Base-by-base conservation (phyloP, 1,284 basidiomycete species). In the Irpex sp. region DNA sequence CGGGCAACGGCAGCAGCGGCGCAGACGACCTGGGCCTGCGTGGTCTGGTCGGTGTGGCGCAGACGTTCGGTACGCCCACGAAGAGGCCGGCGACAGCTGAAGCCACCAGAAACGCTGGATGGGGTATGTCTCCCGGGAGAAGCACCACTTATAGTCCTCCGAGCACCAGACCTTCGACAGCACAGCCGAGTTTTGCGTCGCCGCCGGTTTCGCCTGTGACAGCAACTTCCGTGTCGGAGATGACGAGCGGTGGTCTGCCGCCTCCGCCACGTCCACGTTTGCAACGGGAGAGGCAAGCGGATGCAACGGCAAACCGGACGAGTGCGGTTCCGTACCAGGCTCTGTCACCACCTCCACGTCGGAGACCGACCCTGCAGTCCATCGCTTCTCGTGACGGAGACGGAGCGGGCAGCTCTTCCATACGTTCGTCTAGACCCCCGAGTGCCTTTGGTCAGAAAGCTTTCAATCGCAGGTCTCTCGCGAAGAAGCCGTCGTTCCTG, bases 401-500 rank as follows among this genome's bases (percentile, higher is more conserved):
- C 49, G 54, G 34, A 56, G 62, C 62, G 44, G 65, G 40, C 61
- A 65, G 60, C 51, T 64, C 26, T 62, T 61, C 58, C 48, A 52
- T 65, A 36, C 59, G 57, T 5, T 6, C 61, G 3, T 65, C 69
- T 15, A 69, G 67, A 5, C 72, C 73, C 8, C 73, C 73, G 15
- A 74, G 72, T 60, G 66, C 72, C 48, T 74, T 73, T 62, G 70
- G 72, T 57, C 67, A 68, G 67, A 70, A 68, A 64, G 65, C 64
- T 6, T 38, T 70, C 47, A 63, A 71, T 59, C 72, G 74, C 49
- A 71, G 73, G 38, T 75, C 72, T 36, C 72, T 89, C 65, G 81
- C 87, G 76, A 81, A 80, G 69, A 88, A 89, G 69, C 85, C 88
- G 9, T 90, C 88, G 2, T 91, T 91, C 71, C 76, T 91, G 59